These are phyloP conservation scores for Cytospora chrysosperma DNA, from an alignment of 2,329 filamentous ascomycete species.

Conservation along the genomic window DNA sequence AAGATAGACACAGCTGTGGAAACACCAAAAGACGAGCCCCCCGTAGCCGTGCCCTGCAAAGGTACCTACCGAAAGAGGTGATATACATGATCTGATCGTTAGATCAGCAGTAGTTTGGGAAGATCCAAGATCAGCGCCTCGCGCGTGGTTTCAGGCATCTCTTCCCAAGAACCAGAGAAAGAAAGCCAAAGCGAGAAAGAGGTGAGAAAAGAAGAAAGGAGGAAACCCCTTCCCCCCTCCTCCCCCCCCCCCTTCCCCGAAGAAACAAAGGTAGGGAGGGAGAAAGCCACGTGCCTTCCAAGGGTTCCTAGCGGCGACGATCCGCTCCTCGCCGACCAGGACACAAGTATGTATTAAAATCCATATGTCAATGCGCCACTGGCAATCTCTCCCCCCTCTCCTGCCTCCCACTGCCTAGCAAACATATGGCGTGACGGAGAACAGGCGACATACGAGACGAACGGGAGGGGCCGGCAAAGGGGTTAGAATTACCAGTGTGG, in stretches of 20 bases:
- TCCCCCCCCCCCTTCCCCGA: no score
- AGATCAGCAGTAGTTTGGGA: not conserved
- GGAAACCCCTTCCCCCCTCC: no score
- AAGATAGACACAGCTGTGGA: not conserved
- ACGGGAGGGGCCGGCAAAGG: not conserved
- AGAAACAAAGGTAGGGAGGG: no score
- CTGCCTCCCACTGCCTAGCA: not conserved
- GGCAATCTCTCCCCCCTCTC: not conserved
- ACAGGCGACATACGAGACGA: not conserved
- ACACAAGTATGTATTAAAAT: no score
- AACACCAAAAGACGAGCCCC: not conserved
- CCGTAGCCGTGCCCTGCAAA: not conserved
- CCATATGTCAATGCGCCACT: not conserved
- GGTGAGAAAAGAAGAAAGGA: not conserved
- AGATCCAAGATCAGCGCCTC: not conserved
- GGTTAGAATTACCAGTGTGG: not conserved
- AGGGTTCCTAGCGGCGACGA: not conserved
- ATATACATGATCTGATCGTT: not conserved
- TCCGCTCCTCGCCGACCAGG: conserved; percentile 8
- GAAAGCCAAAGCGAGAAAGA: not conserved
- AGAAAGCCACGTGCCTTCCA: not conserved
- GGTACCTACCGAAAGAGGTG: no score
- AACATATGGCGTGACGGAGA: not conserved
- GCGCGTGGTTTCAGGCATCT: not conserved
- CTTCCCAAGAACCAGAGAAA: not conserved